These are phyloP conservation scores for Penicillium sp. DNA, from an alignment of 2,329 filamentous ascomycete genomes.

Conservation along the genomic window DNA sequence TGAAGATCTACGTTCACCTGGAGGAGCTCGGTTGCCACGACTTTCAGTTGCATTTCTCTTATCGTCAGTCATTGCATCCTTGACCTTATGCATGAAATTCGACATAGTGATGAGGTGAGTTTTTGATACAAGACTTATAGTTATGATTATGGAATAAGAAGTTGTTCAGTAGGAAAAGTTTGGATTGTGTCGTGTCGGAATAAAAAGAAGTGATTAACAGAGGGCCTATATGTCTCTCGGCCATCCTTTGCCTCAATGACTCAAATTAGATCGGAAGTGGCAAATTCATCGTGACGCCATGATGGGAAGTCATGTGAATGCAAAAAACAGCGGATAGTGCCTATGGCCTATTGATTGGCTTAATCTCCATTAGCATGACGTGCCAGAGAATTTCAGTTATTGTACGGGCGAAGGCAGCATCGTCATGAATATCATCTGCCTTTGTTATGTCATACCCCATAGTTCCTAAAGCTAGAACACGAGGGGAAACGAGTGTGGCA, in stretches of 20 bases:
- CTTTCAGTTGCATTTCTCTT: neutral
- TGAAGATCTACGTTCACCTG: neutral
- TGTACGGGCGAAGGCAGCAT: no score
- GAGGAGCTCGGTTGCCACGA: neutral
- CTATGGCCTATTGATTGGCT: no score
- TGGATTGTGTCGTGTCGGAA: no score
- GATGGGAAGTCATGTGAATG: neutral
- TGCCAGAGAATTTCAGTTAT: no score
- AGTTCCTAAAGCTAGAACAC: no score
- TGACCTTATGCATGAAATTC: constrained; percentile 20
- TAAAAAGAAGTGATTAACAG: neutral
- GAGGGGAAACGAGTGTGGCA: no score
- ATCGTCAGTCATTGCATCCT: constrained; percentile 15
- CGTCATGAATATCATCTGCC: no score
- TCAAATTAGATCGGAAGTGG: neutral
- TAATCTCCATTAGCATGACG: no score
- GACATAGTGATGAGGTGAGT: constrained; percentile 7
- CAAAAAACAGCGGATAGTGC: neutral
- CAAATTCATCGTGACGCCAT: constrained; percentile 2
- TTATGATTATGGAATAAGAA: no score
- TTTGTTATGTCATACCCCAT: no score
- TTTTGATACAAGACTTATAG: no score
- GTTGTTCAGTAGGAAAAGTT: no score
- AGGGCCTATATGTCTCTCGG: neutral
- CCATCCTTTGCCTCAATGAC: neutral